These are phyloP conservation scores for Eimeria sp. DNA, from an alignment of 169 alveolate genomes.

Conservation along the genomic window DNA sequence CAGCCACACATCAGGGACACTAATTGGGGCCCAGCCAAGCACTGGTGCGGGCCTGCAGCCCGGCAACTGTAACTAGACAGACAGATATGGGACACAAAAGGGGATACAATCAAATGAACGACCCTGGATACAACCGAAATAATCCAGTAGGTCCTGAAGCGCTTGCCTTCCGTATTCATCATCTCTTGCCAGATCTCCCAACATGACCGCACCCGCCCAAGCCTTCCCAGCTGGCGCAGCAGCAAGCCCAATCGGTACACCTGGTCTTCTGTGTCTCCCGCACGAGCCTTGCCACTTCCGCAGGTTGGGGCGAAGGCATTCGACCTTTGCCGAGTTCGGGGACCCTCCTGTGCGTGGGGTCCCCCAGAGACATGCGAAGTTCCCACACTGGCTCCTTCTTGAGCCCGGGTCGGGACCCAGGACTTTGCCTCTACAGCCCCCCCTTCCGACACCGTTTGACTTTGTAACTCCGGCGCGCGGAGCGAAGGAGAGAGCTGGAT, in stretches of 20 bases:
- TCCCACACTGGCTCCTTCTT: slow-evolving; percentile 6
- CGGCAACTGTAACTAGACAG: background rate
- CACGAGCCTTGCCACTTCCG: slow-evolving; percentile 32
- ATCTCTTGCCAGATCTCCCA: slow-evolving; percentile 80
- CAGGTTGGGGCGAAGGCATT: slow-evolving; percentile 18
- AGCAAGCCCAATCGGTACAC: slow-evolving; percentile 74
- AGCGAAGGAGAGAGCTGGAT: slow-evolving; percentile 1
- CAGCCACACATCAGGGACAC: background rate
- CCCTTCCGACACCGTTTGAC: slow-evolving; percentile 21
- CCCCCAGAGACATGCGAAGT: slow-evolving; percentile 2
- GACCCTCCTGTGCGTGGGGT: slow-evolving; percentile 15
- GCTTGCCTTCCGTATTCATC: slow-evolving; percentile 78
- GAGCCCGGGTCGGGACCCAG: slow-evolving; percentile 16
- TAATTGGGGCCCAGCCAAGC: background rate
- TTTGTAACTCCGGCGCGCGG: background rate
- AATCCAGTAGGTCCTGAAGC: background rate
- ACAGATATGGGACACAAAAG: background rate
- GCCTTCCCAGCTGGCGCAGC: slow-evolving; percentile 80
- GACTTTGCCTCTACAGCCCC: slow-evolving; percentile 11
- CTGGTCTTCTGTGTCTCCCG: slow-evolving; percentile 59
- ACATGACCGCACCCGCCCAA: slow-evolving; percentile 78
- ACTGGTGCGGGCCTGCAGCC: background rate
- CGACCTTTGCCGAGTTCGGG: slow-evolving; percentile 24
- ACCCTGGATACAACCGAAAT: background rate
- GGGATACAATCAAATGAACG: background rate